Evolutionary conservation across 371 early-diverging fungal species (phyloP), one percentile per base, ranked within the genome.

Genomic region (Mortierella sp.): DNA sequence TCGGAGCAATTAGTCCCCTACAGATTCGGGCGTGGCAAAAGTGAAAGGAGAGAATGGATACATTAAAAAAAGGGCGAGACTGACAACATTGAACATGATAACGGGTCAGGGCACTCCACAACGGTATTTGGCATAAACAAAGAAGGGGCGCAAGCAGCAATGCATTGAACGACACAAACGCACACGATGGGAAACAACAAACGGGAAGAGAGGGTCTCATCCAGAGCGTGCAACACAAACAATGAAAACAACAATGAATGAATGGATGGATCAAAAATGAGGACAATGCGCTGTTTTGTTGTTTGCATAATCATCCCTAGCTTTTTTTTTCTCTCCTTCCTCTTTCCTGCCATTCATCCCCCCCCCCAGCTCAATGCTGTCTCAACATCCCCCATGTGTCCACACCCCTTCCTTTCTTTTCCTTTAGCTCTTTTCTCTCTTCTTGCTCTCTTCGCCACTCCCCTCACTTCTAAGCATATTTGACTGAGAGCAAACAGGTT

Each of bases 1-100:
- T 68, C 68, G 42, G 68, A 24, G 68, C 19, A 68, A 68, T 68
- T 68, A 68, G 68, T 68, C 68, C 68, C 68, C 68, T 68, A 68
- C 68, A 68, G 38, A 68, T 42, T 24, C 68, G 55, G 21, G 55
- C 55, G 68, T 68, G 68, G 68, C 42, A 68, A 68, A 38, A 68
- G 68, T 24, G 68, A 68, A 38, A 68, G 42, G 68, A 68, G 68
- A 38, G 38, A 24, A 19, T 21, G 38, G 21, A 38, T 10, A 24
- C 21, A 38, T 14, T 16, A 28, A 60, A 60, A 63, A 63, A 63
- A 63, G 34, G 21, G 7, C 34, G 34, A 60, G 34, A 19, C 63
- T 60, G 31, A 60, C 7, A 60, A 63, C 19, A 19, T 34, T 7
- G 19, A 63, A 63, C 19, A 63, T 5, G 60, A 28, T 14, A 58